Evolutionary conservation across 345 rosid species (phyloP), one percentile per base, ranked within the genome.

Genomic region (Microthlaspi erraticum): DNA sequence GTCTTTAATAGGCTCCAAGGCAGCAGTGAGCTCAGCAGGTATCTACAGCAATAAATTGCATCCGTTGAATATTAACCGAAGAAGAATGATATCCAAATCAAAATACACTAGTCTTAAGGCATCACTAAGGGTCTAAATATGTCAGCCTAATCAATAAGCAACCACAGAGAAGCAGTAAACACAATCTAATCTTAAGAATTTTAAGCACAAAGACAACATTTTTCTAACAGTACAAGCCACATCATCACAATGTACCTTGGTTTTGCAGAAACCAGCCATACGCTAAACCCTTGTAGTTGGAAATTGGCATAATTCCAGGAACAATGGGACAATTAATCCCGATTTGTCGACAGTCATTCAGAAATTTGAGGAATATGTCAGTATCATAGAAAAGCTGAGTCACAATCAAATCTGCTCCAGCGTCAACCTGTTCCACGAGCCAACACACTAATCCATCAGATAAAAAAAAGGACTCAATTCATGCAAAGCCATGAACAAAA

Each of bases 241-340:
- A 42, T 52, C 57, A 57, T 48, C 29, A 45, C 45, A 75, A 16
- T 10, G 17, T 34, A 93, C 98, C 92, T 83, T 91, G 14, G 98
- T 91, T 73, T 93, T 93, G 82, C 98, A 91, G 73, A 93, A 93
- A 51, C 97, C 98, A 72, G 97, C 83, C 98, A 93, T 93, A 17
- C 97, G 88, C 46, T 87, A 18, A 82, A 93, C 98, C 96, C 78
- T 84, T 93, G 81, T 93, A 93, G 83, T 91, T 93, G 66, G 88
- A 83, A 65, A 93, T 93, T 48, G 97, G 97, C 97, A 93, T 93
- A 64, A 93, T 93, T 39, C 96, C 98, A 66, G 98, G 98, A 64
- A 93, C 98, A 60, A 91, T 83, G 57, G 97, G 98, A 62, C 94
- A 91, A 4, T 75, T 79, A 1, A 93, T 91, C 67, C 98, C 97